These are phyloP conservation scores for Trametes meyenii DNA, from an alignment of 768 basidiomycete species.

Conservation along the genomic window DNA sequence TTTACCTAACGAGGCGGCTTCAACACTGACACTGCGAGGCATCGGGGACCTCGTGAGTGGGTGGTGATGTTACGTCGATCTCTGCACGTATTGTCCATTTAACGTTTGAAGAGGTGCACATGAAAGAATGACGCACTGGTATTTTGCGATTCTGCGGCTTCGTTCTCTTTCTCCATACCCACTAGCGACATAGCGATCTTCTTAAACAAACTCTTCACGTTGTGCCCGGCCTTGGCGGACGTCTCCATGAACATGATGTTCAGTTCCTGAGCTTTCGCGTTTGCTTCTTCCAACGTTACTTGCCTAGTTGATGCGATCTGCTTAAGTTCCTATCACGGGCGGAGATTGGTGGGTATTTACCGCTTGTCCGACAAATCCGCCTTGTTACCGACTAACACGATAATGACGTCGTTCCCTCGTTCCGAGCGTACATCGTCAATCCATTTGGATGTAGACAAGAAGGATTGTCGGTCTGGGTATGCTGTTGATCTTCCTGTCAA, in stretches of 20 bases:
- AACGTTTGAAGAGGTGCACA: neutral
- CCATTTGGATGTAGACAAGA: slow-evolving; percentile 98
- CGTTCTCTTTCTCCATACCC: slow-evolving; percentile 87
- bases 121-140: slow-evolving; percentile 40
- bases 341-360: slow-evolving; percentile 47
- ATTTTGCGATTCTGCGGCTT: slow-evolving; percentile 49
- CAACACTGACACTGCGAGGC: slow-evolving; percentile 86
- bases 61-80: slow-evolving; percentile 86
- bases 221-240: slow-evolving; percentile 98
- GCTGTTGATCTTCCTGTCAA: neutral
- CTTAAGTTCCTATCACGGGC: neutral
- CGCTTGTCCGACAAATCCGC: slow-evolving; percentile 98
- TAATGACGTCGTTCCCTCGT: slow-evolving; percentile 96
- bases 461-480: slow-evolving; percentile 86
- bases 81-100: slow-evolving; percentile 47
- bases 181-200: slow-evolving; percentile 99
- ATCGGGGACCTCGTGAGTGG: slow-evolving; percentile 72
- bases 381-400: slow-evolving; percentile 98
- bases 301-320: slow-evolving; percentile 57
- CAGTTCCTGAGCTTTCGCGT: slow-evolving; percentile 85
- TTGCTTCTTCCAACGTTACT: slow-evolving; percentile 98
- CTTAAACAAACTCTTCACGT: slow-evolving; percentile 98
- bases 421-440: slow-evolving; percentile 99
- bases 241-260: slow-evolving; percentile 99
- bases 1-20: slow-evolving; percentile 30